A percentile compares a stretch with the other conserved stretches of the same genome.
phyloP scores from a whole-genome alignment of 2,329 filamentous ascomycete species.

The Rhynchosporium graminicola region DNA sequence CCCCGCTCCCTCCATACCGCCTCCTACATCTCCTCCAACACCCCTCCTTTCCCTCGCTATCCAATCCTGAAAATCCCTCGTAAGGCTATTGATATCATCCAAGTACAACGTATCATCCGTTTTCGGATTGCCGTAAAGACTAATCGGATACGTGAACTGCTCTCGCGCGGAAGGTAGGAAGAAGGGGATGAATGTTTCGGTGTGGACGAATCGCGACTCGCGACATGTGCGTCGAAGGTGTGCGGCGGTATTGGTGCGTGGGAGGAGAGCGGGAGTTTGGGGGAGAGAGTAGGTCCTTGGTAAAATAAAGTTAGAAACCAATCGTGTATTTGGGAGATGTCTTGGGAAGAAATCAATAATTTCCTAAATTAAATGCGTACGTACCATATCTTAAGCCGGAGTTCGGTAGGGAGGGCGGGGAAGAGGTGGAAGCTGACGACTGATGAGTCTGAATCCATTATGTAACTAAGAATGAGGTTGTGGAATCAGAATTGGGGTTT shows the following conservation, averaged over 20 bases:
- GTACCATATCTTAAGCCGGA: slow-evolving; percentile 14
- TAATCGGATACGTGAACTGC: slow-evolving; percentile 7
- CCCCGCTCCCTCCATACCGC: too few species aligned
- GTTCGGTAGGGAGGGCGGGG: slow-evolving; percentile 10
- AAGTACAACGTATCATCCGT: slow-evolving; percentile 13
- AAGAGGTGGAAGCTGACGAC: slow-evolving; percentile 2
- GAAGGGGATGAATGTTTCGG: slow-evolving; percentile 7
- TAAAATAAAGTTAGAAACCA: too few species aligned
- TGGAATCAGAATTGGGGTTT: neutral
- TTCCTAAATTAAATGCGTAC: too few species aligned
- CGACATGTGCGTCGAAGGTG: slow-evolving; percentile 1
- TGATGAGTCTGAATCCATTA: neutral
- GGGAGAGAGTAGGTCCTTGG: neutral
- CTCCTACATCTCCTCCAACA: too few species aligned
- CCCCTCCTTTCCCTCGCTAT: neutral
- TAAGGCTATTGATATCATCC: slow-evolving; percentile 15
- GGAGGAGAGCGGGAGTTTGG: slow-evolving; percentile 6
- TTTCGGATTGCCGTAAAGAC: neutral
- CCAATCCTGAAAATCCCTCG: slow-evolving; percentile 14
- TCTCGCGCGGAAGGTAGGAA: slow-evolving; percentile 4
- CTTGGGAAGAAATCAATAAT: too few species aligned
- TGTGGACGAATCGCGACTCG: slow-evolving; percentile 12
- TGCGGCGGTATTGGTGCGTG: slow-evolving; percentile 7
- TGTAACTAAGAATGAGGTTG: neutral
- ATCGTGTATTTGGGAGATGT: too few species aligned